These are phyloP conservation scores for Salix viminalis DNA, from an alignment of 345 rosid genomes.

Conservation along the genomic window DNA sequence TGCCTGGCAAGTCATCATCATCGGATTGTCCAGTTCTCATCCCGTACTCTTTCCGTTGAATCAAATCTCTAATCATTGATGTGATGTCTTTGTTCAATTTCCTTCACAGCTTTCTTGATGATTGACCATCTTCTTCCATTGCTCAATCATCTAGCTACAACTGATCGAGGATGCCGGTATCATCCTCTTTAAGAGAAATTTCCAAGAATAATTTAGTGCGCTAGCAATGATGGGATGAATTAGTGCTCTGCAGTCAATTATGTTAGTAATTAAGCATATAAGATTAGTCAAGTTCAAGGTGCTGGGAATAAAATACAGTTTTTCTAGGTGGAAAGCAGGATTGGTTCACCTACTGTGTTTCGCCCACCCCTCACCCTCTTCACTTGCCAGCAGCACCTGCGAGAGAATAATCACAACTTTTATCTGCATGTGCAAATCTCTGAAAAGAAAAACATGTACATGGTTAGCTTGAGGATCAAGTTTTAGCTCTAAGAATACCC, in stretches of 20 bases:
- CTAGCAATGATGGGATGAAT: not conserved
- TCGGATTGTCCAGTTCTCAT: constrained; percentile 24
- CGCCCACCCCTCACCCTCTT: constrained; percentile 51
- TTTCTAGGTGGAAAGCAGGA: constrained; percentile 49
- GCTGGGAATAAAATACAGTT: not conserved
- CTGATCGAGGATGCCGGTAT: constrained; percentile 31
- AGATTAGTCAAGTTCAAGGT: no score
- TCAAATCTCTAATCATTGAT: constrained; percentile 25
- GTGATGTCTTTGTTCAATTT: constrained; percentile 31
- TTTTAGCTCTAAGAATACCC: no score
- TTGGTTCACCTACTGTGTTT: constrained; percentile 36
- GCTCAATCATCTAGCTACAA: constrained; percentile 32
- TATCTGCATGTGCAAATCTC: no score
- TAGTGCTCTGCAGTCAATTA: no score
- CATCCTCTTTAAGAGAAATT: constrained; percentile 29
- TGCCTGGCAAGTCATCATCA: constrained; percentile 38
- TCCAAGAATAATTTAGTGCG: not conserved
- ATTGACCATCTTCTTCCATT: constrained; percentile 35
- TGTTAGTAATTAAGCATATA: no score
- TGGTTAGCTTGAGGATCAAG: no score
- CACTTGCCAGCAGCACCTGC: constrained; percentile 27
- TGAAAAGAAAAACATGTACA: no score
- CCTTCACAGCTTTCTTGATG: constrained; percentile 28
- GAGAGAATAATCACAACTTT: constrained; percentile 17
- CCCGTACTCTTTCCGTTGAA: constrained; percentile 29